Base-by-base conservation (phyloP, 352 stramenopile species). In the Phytophthora boehmeriae region DNA sequence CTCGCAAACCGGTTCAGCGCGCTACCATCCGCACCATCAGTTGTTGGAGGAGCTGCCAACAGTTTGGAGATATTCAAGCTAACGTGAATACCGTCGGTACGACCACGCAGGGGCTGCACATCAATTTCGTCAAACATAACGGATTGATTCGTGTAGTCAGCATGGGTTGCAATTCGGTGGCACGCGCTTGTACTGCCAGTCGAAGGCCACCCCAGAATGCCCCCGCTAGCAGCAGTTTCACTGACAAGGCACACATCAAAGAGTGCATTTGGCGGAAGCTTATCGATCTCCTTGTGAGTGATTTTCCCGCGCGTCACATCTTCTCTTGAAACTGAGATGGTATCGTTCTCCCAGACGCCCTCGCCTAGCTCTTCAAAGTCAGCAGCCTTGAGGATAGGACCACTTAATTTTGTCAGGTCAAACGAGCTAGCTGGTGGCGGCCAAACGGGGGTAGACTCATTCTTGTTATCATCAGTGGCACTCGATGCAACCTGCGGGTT, bases 101-200 rank as follows among this genome's bases (percentile, higher is more conserved):
- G 64, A 10, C 73, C 82, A 5, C 62, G 28, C 6, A 90, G 53
- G 5, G 83, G 63, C n/a, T 30, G 13, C 0, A 88, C 50, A 2
- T 68, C 35, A 14, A 89, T 66, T 22, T 89, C 71, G 32, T 95
- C 86, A 20, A 86, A 53, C 25, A 85, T 35, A 0, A 75, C 60
- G 0, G 86, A 92, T 42, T 91, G 80, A 42, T 93, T 95, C 5
- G 80, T 81, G 63, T 92, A 95, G 43, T 95, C 84, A 0, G 83
- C 83, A 60, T 92, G 80, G 0, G 86, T 95, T 20, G 53, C 48
- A 42, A 93, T 66, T 9, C 64, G 68, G 30, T 81, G 69, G 23
- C 86, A 95, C 0, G 64, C 65, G 2, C 55, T 48, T 1, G 48
- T 32, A 32, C 56, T 71, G n/a, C 54, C 66, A 5, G 65, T 46